phyloP scores from a whole-genome alignment of 202 grass and related monocot species.

The Zizania palustris region DNA sequence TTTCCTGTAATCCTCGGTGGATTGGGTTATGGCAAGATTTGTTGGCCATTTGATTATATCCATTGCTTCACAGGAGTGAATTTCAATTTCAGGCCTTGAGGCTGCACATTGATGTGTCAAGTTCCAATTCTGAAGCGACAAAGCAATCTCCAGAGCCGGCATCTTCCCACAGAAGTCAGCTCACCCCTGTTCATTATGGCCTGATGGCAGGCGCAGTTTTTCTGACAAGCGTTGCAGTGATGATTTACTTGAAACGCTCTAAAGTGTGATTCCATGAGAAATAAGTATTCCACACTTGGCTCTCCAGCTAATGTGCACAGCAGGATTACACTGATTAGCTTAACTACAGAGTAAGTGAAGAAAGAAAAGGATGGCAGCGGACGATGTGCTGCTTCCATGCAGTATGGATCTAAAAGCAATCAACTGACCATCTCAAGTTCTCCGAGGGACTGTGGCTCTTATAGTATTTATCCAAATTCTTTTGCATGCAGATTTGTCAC shows the following conservation, averaged over 20 bases:
- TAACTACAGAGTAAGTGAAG: constrained; percentile 15
- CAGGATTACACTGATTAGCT: not conserved
- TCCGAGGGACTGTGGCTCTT: not conserved
- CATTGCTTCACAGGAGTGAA: constrained; percentile 27
- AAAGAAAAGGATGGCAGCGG: not conserved
- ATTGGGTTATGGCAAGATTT: not conserved
- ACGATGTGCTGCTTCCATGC: not conserved
- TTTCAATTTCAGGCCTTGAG: constrained; percentile 70
- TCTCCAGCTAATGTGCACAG: constrained; percentile 11
- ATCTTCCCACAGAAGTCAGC: constrained; percentile 36
- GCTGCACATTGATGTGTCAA: constrained; percentile 65
- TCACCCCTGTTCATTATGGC: constrained; percentile 49
- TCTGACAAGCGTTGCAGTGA: constrained; percentile 55
- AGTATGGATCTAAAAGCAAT: constrained; percentile 24
- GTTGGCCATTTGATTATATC: constrained; percentile 10
- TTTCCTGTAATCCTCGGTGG: constrained; percentile 12
- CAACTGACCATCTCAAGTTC: constrained; percentile 18
- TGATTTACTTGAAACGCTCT: constrained; percentile 70
- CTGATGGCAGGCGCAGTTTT: constrained; percentile 57
- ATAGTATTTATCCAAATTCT: not conserved
- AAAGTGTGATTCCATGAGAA: constrained; percentile 47
- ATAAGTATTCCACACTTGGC: not conserved
- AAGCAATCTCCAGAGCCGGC: constrained; percentile 39
- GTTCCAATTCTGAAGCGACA: constrained; percentile 47
- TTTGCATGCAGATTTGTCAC: not conserved